Base-by-base conservation (phyloP, 305 asterid species). In the Fraxinus ornus region DNA sequence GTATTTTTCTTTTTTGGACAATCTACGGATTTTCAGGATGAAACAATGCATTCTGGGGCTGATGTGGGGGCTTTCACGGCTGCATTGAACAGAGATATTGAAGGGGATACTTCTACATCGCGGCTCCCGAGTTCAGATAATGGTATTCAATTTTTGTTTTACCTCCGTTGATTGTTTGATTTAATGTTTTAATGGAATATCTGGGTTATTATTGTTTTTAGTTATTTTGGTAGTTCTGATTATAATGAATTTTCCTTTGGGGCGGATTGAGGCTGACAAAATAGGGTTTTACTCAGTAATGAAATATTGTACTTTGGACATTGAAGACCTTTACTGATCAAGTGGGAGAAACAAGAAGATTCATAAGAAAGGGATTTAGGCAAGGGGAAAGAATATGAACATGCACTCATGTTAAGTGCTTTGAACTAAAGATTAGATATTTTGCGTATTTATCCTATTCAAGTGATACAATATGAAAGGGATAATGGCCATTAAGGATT, bases 31-130 rank as follows among this genome's bases (percentile, higher is more conserved):
- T 84, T n/a, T 79, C 89, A 95, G 99, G 97, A 91, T 79, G 99
- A 94, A 84, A 95, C 95, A 28, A 87, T 94, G 97, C 99, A 95
- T 93, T 95, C 97, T 10, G 99, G 99, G 82, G 98, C 98, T 1
- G 99, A 93, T 78, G 98, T 95, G 88, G 98, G 94, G 82, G 98
- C 99, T 7, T 93, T 95, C 85, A 91, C 98, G 0, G 99, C 99
- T 71, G 97, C 95, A 86, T 89, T 95, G 64, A 94, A 95, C 84
- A 93, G 98, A 87, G 98, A 95, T 83, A 95, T 95, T 71, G 98
- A 94, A 89, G 98, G 99, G 83, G 88, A 89, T 86, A 76, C 84
- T 83, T 89, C 97, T 28, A 39, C 85, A 36, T 82, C 93, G 57
- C 92, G 87, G 82, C 92, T 91, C 2, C 85, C 91, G 26, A 94